A percentile compares a stretch with the other conserved stretches of the same genome.
phyloP scores from a whole-genome alignment of 805 yeast genomes.

The Clavispora fructus region DNA sequence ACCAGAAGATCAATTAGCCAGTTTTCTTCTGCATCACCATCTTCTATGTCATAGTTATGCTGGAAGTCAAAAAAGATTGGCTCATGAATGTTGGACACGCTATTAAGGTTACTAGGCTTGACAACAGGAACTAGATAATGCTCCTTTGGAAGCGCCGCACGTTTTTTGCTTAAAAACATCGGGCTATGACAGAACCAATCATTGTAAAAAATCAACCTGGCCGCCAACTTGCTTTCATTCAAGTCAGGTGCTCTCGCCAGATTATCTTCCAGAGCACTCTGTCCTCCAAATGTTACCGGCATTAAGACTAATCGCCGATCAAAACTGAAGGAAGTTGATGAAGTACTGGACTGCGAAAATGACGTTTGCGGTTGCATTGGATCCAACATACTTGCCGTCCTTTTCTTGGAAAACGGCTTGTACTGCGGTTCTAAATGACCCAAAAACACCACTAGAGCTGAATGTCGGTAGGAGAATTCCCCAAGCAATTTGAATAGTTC shows the following conservation, averaged over 20 bases:
- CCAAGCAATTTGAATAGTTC: slow-evolving; percentile 22
- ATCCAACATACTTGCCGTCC: not conserved
- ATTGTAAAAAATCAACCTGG: slow-evolving; percentile 25
- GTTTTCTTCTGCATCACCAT: not conserved
- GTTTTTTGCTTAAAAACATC: slow-evolving; percentile 3
- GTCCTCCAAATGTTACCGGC: slow-evolving; percentile 6
- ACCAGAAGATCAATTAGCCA: slow-evolving; percentile 13
- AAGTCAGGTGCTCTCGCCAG: not conserved
- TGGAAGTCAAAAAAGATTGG: slow-evolving; percentile 23
- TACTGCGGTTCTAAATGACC: slow-evolving; percentile 30
- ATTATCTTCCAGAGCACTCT: not conserved
- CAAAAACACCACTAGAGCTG: slow-evolving; percentile 23
- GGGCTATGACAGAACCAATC: slow-evolving; percentile 29
- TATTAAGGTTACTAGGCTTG: slow-evolving; percentile 6
- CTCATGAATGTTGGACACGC: slow-evolving; percentile 7
- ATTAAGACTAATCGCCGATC: slow-evolving; percentile 1
- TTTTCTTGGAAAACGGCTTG: not conserved
- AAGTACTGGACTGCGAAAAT: not conserved
- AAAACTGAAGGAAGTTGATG: not conserved
- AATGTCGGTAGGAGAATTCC: slow-evolving; percentile 16
- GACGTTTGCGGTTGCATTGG: not conserved
- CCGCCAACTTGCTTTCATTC: slow-evolving; percentile 14
- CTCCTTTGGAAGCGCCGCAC: not conserved
- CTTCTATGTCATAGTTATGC: slow-evolving; percentile 2
- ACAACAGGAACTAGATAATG: slow-evolving; percentile 11